phyloP scores from a whole-genome alignment of 495 filamentous ascomycete species.

The Penicillium pulvis region DNA sequence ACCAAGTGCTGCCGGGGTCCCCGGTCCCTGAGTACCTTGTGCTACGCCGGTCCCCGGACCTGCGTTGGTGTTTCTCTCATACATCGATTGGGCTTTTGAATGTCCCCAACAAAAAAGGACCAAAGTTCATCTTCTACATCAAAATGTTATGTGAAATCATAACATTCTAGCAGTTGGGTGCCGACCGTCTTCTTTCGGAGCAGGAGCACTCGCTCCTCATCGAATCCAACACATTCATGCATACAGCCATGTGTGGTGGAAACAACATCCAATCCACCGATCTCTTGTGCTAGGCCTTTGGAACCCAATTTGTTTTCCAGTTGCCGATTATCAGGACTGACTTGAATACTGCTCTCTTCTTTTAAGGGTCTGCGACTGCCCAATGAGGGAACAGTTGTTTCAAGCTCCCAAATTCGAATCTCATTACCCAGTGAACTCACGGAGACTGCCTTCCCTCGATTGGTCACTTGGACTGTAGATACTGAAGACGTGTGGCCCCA shows the following conservation, averaged over 20 bases:
- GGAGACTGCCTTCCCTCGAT: constrained; percentile 86
- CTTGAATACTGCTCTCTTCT: constrained; percentile 57
- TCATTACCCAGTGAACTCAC: constrained; percentile 82
- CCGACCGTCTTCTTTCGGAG: constrained; percentile 70
- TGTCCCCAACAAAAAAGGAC: background rate
- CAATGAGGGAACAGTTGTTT: constrained; percentile 62
- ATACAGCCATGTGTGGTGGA: constrained; percentile 19
- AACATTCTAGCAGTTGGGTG: constrained; percentile 76
- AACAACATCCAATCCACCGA: constrained; percentile 5
- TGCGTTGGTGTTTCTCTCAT: constrained; percentile 13
- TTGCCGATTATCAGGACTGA: constrained; percentile 45
- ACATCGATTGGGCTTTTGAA: background rate
- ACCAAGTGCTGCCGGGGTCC: constrained; percentile 26
- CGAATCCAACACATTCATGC: constrained; percentile 80
- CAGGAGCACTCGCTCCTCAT: constrained; percentile 90
- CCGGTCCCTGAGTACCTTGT: constrained; percentile 32
- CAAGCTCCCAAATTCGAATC: constrained; percentile 91
- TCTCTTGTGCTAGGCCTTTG: constrained; percentile 1
- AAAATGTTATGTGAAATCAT: constrained; percentile 76
- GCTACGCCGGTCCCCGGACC: constrained; percentile 22
- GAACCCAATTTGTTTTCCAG: constrained; percentile 7
- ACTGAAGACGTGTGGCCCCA: constrained; percentile 97
- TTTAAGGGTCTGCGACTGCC: constrained; percentile 35
- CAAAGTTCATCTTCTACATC: constrained; percentile 4
- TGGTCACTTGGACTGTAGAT: constrained; percentile 80